These are phyloP conservation scores for Avena insularis DNA, from an alignment of 176 grass and related monocot genomes.

Conservation along the genomic window DNA sequence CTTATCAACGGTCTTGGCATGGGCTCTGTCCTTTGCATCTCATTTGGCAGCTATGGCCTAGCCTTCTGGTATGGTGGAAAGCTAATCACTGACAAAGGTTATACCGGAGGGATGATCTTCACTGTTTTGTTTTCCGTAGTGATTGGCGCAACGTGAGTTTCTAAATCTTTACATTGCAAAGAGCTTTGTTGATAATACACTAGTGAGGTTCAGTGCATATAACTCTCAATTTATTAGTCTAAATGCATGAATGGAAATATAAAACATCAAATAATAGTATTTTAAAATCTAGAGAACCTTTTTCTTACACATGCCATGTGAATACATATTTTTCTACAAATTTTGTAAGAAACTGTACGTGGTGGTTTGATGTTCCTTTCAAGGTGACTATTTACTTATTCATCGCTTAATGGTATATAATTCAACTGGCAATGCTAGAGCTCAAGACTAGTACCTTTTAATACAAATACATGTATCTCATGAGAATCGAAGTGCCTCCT, in stretches of 20 bases:
- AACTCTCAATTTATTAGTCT: background rate
- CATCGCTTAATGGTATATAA: background rate
- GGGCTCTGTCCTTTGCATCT: conserved; percentile 55
- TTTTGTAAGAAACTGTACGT: background rate
- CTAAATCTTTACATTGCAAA: conserved; percentile 27
- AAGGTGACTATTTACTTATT: conserved; percentile 3
- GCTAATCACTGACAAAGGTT: conserved; percentile 65
- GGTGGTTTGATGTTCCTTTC: background rate
- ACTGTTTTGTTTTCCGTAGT: conserved; percentile 64
- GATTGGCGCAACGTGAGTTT: conserved; percentile 65
- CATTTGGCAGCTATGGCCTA: conserved; percentile 71
- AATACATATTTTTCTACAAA: conserved; percentile 12
- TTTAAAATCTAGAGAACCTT: conserved; percentile 13
- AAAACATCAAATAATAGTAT: background rate
- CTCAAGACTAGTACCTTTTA: background rate
- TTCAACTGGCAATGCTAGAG: background rate
- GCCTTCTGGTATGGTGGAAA: conserved; percentile 77
- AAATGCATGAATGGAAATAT: background rate
- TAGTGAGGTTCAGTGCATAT: background rate
- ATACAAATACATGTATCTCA: background rate
- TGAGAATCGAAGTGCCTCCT: background rate
- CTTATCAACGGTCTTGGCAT: conserved; percentile 64
- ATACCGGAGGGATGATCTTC: conserved; percentile 57
- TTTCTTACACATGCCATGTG: background rate
- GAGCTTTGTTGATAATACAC: conserved; percentile 15